phyloP scores from a whole-genome alignment of 2,329 filamentous ascomycete species.

The Pyricularia grisea region DNA sequence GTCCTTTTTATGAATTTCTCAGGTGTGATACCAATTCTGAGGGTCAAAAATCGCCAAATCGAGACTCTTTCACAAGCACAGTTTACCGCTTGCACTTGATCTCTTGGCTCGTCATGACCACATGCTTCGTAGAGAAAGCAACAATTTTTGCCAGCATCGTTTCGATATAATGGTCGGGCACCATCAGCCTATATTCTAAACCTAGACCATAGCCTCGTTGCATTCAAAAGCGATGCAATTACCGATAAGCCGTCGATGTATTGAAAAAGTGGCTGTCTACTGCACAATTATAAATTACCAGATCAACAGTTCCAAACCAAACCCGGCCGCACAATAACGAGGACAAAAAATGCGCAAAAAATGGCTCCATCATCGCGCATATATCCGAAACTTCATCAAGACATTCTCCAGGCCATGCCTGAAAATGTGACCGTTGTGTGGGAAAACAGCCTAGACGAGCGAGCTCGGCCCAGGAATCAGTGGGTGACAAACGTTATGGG shows the following conservation, averaged over 20 bases:
- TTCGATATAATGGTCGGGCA: background rate
- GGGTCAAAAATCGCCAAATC: background rate
- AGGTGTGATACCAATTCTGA: too few species aligned
- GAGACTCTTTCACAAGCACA: background rate
- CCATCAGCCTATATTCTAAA: background rate
- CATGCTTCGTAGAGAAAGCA: background rate
- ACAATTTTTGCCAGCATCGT: background rate
- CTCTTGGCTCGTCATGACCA: background rate
- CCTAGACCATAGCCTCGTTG: background rate
- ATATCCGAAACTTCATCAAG: background rate
- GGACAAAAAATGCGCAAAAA: background rate
- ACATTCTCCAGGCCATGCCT: background rate
- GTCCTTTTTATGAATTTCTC: too few species aligned
- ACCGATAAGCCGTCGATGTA: background rate
- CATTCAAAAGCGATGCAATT: background rate
- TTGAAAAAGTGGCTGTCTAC: background rate
- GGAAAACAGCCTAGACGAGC: background rate
- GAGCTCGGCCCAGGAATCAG: background rate
- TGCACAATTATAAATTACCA: background rate
- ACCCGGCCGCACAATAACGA: background rate
- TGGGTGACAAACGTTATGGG: slow-evolving; percentile 4
- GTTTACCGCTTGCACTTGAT: background rate
- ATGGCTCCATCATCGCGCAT: background rate
- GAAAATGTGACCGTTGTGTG: background rate
- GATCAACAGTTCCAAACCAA: background rate